A percentile compares a stretch with the other conserved stretches of the same genome.
phyloP scores from a whole-genome alignment of 805 yeast genomes.

The Wickerhamomyces sydowiorum region DNA sequence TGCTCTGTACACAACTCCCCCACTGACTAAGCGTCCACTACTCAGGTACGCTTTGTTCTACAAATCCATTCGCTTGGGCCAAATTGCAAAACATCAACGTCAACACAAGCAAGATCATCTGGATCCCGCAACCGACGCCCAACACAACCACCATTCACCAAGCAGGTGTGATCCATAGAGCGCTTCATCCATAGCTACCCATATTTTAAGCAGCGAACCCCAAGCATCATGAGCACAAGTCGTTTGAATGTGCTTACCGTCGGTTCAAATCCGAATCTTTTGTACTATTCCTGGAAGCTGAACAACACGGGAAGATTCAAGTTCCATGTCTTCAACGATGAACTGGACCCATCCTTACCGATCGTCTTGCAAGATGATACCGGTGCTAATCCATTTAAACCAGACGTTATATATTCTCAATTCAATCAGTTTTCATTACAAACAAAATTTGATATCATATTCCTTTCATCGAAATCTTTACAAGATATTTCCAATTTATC shows the following conservation, averaged over 20 bases:
- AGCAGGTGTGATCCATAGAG: too few relatives aligned
- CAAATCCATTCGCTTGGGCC: too few relatives aligned
- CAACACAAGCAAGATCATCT: too few relatives aligned
- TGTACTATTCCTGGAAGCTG: constrained; percentile 56
- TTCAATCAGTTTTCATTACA: constrained; percentile 9
- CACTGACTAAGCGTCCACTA: too few relatives aligned
- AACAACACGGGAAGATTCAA: constrained; percentile 37
- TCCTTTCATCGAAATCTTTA: constrained; percentile 42
- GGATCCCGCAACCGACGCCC: too few relatives aligned
- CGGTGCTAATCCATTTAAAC: constrained; percentile 26
- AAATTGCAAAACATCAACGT: too few relatives aligned
- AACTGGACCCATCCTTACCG: constrained; percentile 2
- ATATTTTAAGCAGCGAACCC: too few relatives aligned
- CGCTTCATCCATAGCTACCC: too few relatives aligned
- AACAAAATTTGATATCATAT: constrained; percentile 35
- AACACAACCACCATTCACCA: too few relatives aligned
- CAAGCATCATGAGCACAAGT: neutral
- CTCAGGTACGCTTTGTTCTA: too few relatives aligned
- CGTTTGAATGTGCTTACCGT: constrained; percentile 31
- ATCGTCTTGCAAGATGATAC: constrained; percentile 23
- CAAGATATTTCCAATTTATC: constrained; percentile 45
- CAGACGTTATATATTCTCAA: constrained; percentile 4
- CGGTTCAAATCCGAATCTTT: constrained; percentile 53
- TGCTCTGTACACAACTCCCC: too few relatives aligned
- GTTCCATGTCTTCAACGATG: constrained; percentile 35